These are phyloP conservation scores for Apophysomyces elegans DNA, from an alignment of 371 early-diverging fungal species.

Conservation along the genomic window DNA sequence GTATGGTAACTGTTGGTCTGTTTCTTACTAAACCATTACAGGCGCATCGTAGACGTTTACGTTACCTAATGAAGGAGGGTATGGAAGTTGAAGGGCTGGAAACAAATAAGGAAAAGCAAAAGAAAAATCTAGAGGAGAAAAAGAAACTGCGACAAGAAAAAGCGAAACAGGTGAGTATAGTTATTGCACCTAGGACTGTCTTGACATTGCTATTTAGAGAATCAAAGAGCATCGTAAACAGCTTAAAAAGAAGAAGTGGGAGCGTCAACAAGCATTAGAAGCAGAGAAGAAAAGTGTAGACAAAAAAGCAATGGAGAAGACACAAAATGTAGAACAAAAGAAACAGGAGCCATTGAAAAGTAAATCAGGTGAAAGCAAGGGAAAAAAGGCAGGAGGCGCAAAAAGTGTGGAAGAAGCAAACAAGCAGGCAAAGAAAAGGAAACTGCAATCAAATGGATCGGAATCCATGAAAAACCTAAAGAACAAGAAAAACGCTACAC, in stretches of 20 bases:
- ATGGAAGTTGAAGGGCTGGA: background rate
- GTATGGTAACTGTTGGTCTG: conserved; percentile 5
- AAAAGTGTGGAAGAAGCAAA: no score
- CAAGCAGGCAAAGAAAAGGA: background rate
- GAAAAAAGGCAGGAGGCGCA: no score
- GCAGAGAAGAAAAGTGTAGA: background rate
- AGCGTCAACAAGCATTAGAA: background rate
- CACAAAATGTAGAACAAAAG: background rate
- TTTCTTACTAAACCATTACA: background rate
- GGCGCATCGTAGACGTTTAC: background rate
- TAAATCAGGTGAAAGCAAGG: background rate
- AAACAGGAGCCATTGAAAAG: background rate
- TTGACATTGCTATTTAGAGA: background rate
- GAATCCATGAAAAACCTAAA: background rate
- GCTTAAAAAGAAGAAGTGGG: conserved; percentile 3
- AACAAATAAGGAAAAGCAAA: background rate
- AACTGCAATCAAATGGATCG: background rate
- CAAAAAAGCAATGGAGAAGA: background rate
- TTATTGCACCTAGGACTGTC: background rate
- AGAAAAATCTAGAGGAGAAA: background rate
- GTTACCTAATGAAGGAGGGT: conserved; percentile 3
- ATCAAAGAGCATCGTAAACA: conserved; percentile 3
- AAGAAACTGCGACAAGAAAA: conserved; percentile 3
- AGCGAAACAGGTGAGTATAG: background rate
- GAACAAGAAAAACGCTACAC: background rate